Evolutionary conservation across 1,139 yeast genomes (phyloP).

Genomic region (Kodamaea sp.): DNA sequence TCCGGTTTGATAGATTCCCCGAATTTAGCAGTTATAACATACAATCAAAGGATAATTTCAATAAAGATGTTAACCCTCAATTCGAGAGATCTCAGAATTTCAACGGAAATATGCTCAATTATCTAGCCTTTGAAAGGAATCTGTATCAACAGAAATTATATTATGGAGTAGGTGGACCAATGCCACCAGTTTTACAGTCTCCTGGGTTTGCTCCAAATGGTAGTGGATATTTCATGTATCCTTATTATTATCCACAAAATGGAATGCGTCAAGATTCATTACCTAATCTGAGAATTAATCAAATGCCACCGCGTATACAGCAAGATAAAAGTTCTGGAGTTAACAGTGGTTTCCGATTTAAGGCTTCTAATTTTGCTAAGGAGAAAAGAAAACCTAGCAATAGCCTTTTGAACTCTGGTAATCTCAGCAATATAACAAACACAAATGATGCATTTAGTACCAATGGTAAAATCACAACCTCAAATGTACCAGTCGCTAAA

Average conservation of each 20-base stretch:
- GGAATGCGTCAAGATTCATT: no score
- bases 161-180: conserved; percentile 18
- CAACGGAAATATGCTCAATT: conserved; percentile 12
- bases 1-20: conserved; percentile 53
- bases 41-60: conserved; percentile 14
- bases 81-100: neutral
- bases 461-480: conserved; percentile 4
- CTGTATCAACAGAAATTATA: conserved; percentile 34
- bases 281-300: neutral
- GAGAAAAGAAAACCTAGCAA: no score
- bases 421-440: no score
- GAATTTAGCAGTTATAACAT: conserved; percentile 34
- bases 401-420: no score
- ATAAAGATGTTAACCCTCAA: conserved; percentile 1
- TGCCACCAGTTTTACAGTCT: neutral
- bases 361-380: no score
- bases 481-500: conserved; percentile 5
- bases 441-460: neutral
- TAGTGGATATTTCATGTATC: conserved; percentile 8
- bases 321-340: neutral
- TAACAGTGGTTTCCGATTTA: conserved; percentile 2
- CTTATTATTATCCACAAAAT: conserved; percentile 6
- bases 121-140: conserved; percentile 34
- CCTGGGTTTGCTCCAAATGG: conserved; percentile 1
- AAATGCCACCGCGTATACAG: neutral